Conservation (phyloP, 2,329 filamentous ascomycete species). For the Botryosphaeria agaves region DNA sequence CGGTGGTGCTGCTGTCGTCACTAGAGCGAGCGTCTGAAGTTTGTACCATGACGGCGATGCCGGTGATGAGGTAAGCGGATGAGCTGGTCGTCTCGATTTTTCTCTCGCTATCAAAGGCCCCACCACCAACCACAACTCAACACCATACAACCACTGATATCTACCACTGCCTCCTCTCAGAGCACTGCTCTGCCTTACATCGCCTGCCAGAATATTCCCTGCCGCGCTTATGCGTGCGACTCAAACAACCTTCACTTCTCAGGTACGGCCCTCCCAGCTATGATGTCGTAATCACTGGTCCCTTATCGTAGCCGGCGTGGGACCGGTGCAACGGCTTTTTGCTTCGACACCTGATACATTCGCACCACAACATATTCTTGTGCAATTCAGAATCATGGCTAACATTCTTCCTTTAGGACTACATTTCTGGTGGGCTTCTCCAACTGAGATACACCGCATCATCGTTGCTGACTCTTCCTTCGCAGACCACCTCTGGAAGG, state of each 20-base stretch:
- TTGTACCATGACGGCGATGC: too few species aligned
- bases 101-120: too few species aligned
- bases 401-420: conserved; percentile 32
- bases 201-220: too few species aligned
- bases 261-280: conserved; percentile 26
- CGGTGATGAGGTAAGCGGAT: too few species aligned
- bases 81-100: too few species aligned
- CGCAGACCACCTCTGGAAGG: conserved; percentile 50
- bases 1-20: too few species aligned
- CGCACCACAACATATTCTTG: conserved; percentile 5
- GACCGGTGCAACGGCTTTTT: conserved; percentile 4
- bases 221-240: conserved; percentile 27
- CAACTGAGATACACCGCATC: conserved; percentile 5
- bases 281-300: conserved; percentile 1
- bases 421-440: conserved; percentile 39
- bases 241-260: conserved; percentile 33
- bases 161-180: too few species aligned
- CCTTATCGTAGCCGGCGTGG: background rate
- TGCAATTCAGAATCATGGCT: conserved; percentile 11
- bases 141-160: too few species aligned
- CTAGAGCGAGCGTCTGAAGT: too few species aligned
- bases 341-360: conserved; percentile 1
- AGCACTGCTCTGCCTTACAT: too few species aligned
- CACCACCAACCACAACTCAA: too few species aligned
- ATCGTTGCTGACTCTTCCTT: conserved; percentile 9